These are phyloP conservation scores for Aureobasidium sp. DNA, from an alignment of 2,329 filamentous ascomycete species.

Conservation along the genomic window DNA sequence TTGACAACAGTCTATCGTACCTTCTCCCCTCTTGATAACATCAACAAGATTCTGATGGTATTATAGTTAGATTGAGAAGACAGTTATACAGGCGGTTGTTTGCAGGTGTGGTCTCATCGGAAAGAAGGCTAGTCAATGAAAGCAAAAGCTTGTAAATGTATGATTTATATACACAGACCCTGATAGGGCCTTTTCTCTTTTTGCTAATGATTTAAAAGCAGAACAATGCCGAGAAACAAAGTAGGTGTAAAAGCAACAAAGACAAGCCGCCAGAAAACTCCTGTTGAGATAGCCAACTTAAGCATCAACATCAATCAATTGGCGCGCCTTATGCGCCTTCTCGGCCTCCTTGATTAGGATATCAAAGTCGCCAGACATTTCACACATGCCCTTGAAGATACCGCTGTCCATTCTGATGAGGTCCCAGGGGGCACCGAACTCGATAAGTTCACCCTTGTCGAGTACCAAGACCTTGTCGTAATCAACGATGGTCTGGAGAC, in stretches of 20 bases:
- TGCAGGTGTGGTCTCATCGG: no score
- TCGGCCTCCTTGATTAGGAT: slow-evolving; percentile 47
- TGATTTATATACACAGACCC: neutral
- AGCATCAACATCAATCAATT: slow-evolving; percentile 29
- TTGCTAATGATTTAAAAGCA: neutral
- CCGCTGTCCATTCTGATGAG: slow-evolving; percentile 64
- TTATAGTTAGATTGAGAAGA: no score
- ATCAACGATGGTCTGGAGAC: slow-evolving; percentile 92
- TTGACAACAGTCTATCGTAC: neutral
- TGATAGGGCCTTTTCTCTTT: neutral
- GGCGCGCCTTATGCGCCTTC: slow-evolving; percentile 36
- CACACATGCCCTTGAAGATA: slow-evolving; percentile 58
- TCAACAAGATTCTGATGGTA: no score
- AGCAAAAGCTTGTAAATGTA: neutral
- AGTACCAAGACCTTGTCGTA: slow-evolving; percentile 96
- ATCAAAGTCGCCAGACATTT: slow-evolving; percentile 57
- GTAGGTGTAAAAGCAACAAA: neutral
- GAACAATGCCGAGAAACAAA: neutral
- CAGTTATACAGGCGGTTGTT: no score
- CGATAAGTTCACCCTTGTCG: slow-evolving; percentile 77
- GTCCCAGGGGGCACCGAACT: slow-evolving; percentile 84
- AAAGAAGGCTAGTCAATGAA: no score
- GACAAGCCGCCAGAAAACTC: neutral
- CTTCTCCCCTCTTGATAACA: no score
- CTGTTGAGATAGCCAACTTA: neutral